Base-by-base conservation (phyloP, 1,139 yeast genomes). In the Meyerozyma guilliermondii region DNA sequence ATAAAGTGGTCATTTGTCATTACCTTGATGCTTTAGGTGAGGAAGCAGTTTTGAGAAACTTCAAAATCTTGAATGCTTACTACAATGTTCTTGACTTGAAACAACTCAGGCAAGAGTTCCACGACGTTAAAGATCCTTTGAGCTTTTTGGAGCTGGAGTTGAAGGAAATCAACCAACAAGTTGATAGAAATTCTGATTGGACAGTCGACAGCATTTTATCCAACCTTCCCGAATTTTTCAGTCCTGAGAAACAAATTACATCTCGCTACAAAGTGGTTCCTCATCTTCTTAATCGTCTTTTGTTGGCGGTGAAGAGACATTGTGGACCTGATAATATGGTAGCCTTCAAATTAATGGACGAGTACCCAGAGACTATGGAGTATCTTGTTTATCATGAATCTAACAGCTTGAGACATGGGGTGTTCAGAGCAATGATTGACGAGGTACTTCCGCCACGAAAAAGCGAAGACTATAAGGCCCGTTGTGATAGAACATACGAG, bases 361-460 rank as follows among this genome's bases (percentile, higher is more conserved):
- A 58, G 28, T 69, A 51, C 44, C 76, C 76, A 1, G 58, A 58
- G 27, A 60, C 71, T 1, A 55, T 69, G 27, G 68, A 63, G 42
- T 64, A 52, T 38, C 47, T 68, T 34, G 43, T 61, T 36, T 53
- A 53, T 35, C 55, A 54, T 37, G 54, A 51, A 13, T 47, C 51
- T 3, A 49, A 56, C 9, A 49, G 58, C 29, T 39, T 46, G 5
- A 52, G 65, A 38, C 36, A 51, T 14, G 48, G 47, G 23, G 41
- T 44, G 17, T 68, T 68, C 50, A 55, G 69, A 20, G 42, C 43
- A 8, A 49, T 47, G 13, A 53, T 68, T 11, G 60, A 64, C 43
- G 36, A 42, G 35, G 43, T 58, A 5, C 42, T 50, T 6, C 58
- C 64, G 1, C 58, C 62, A 11, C 38, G 49, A 11, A 51, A 52